These are phyloP conservation scores for Cyanidioschyzon merolae DNA, from an alignment of 23 red algal genomes.

Conservation along the genomic window DNA sequence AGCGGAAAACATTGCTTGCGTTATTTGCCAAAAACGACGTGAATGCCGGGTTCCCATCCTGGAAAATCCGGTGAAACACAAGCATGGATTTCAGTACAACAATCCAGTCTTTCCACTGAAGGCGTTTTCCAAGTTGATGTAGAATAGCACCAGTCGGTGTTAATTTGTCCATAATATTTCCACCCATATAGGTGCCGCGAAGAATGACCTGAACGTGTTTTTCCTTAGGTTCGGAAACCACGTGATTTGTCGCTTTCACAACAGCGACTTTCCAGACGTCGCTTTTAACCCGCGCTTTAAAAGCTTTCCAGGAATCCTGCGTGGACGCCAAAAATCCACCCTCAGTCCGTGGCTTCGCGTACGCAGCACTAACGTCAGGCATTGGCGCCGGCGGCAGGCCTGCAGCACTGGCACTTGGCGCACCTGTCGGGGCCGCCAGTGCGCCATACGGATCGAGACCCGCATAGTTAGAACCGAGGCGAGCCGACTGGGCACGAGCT, in stretches of 20 bases:
- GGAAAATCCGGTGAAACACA: slow-evolving; percentile 93
- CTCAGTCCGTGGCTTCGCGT: slow-evolving; percentile 2
- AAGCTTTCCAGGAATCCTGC: slow-evolving; percentile 18
- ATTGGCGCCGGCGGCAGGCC: background rate
- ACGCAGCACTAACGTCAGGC: background rate
- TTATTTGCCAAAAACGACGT: slow-evolving; percentile 44
- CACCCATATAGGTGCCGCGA: slow-evolving; percentile 72
- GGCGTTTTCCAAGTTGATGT: slow-evolving; percentile 84
- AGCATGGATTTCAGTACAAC: slow-evolving; percentile 69
- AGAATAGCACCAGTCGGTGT: slow-evolving; percentile 66
- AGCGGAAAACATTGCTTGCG: slow-evolving; percentile 47
- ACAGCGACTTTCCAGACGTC: slow-evolving; percentile 87
- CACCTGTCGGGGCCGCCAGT: background rate
- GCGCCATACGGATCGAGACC: background rate
- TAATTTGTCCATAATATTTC: slow-evolving; percentile 69
- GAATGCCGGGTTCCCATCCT: slow-evolving; percentile 87
- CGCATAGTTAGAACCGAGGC: background rate
- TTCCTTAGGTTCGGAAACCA: slow-evolving; percentile 51
- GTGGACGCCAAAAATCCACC: slow-evolving; percentile 16
- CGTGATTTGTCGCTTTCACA: slow-evolving; percentile 87
- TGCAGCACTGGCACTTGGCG: background rate
- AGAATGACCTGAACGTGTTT: slow-evolving; percentile 92
- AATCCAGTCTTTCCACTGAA: slow-evolving; percentile 61
- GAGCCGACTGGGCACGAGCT: background rate
- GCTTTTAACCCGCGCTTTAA: slow-evolving; percentile 49